Conservation (phyloP, 495 filamentous ascomycete species). For the Elaphomyces granulatus region DNA sequence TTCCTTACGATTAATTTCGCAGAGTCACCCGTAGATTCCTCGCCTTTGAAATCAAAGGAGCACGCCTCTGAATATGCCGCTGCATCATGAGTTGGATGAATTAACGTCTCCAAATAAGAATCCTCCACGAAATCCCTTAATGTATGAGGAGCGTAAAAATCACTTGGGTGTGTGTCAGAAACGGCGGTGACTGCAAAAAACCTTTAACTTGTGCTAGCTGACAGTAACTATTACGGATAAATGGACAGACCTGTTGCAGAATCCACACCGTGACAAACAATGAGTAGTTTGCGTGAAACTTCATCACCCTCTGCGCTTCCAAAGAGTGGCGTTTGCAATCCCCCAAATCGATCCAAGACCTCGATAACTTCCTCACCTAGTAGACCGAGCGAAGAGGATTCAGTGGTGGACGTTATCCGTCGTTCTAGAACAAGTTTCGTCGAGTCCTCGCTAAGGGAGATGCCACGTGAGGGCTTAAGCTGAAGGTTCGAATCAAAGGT, state of each 20-base stretch:
- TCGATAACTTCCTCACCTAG: conserved; percentile 30
- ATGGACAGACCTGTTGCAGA: conserved; percentile 25
- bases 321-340: conserved; percentile 27
- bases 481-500: conserved; percentile 14
- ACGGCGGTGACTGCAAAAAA: conserved; percentile 8
- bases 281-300: conserved; percentile 18
- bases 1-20: not conserved
- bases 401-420: conserved; percentile 36
- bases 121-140: conserved; percentile 1
- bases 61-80: not conserved
- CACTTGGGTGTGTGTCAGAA: conserved; percentile 1
- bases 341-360: conserved; percentile 36
- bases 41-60: not conserved
- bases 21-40: not conserved
- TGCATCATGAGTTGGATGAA: conserved; percentile 9
- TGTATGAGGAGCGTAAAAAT: not conserved
- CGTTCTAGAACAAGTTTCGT: conserved; percentile 41
- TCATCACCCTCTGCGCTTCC: conserved; percentile 8
- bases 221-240: too few species aligned
- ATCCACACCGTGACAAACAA: conserved; percentile 36
- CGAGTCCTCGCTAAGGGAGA: conserved; percentile 25
- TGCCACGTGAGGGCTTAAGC: not conserved
- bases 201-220: too few species aligned
- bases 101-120: conserved; percentile 6
- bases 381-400: conserved; percentile 33